phyloP scores from a whole-genome alignment of 345 rosid genomes.

The Arabis hirsuta region DNA sequence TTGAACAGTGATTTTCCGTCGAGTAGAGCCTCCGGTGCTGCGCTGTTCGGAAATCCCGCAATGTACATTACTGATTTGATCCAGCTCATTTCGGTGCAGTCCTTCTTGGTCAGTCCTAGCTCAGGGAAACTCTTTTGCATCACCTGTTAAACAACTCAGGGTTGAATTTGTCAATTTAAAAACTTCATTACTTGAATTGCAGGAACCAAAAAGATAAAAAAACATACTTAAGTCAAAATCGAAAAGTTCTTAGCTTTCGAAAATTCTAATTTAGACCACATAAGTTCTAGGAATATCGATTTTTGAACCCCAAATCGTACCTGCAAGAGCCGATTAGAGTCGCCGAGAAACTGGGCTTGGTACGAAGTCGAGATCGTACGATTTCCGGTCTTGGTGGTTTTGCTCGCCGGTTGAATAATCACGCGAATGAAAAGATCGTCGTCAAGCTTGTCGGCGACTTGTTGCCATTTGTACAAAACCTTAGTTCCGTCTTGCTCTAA shows the following conservation, averaged over 20 bases:
- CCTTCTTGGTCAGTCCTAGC: slow-evolving; percentile 55
- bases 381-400: slow-evolving; percentile 20
- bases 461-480: slow-evolving; percentile 60
- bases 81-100: slow-evolving; percentile 67
- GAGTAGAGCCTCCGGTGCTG: slow-evolving; percentile 55
- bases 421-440: slow-evolving; percentile 67
- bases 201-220: background rate
- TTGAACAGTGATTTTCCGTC: slow-evolving; percentile 56
- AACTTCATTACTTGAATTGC: background rate
- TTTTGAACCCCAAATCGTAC: background rate
- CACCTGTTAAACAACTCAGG: slow-evolving; percentile 28
- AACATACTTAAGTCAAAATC: no score
- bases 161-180: slow-evolving; percentile 13
- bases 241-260: background rate
- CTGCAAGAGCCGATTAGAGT: slow-evolving; percentile 46
- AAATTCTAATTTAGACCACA: slow-evolving; percentile 1
- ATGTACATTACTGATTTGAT: slow-evolving; percentile 66
- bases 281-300: background rate
- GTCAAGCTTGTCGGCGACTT: slow-evolving; percentile 56
- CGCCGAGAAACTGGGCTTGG: slow-evolving; percentile 60
- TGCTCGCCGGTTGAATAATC: slow-evolving; percentile 41
- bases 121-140: slow-evolving; percentile 66
- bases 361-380: slow-evolving; percentile 49
- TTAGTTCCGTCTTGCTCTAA: slow-evolving; percentile 54
- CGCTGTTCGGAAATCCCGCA: slow-evolving; percentile 55